Conservation (phyloP, 2,329 filamentous ascomycete species). For the Bipolaris zeicola region DNA sequence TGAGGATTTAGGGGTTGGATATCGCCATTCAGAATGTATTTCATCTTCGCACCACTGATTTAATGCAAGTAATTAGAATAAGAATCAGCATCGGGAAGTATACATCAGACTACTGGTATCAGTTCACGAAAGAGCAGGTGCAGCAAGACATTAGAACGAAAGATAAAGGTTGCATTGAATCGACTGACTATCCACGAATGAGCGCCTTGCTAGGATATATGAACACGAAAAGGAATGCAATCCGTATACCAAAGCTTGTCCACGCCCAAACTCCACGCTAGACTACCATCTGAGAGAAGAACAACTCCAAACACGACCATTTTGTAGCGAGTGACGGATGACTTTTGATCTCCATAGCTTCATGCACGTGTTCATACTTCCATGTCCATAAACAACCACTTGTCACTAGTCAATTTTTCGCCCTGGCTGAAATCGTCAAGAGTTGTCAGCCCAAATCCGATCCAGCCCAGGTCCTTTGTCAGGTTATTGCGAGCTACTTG, state of each 20-base stretch:
- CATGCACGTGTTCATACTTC: conserved; percentile 63
- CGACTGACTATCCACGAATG: background rate
- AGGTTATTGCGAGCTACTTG: conserved; percentile 68
- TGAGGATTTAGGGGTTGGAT: background rate
- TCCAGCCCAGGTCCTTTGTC: conserved; percentile 87
- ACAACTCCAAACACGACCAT: background rate
- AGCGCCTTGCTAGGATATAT: conserved; percentile 7
- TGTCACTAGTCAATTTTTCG: conserved; percentile 67
- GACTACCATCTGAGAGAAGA: background rate
- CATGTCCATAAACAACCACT: conserved; percentile 89
- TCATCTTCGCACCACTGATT: background rate
- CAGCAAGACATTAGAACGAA: background rate
- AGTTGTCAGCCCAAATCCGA: conserved; percentile 83
- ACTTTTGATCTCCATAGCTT: background rate
- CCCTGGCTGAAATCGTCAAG: conserved; percentile 73
- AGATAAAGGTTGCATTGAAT: conserved; percentile 3
- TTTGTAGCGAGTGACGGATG: conserved; percentile 5
- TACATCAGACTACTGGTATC: background rate
- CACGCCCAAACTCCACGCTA: conserved; percentile 10
- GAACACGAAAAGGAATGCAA: conserved; percentile 1
- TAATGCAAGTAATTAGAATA: background rate
- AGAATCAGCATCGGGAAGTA: background rate
- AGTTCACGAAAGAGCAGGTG: too few relatives aligned
- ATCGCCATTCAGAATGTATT: background rate
- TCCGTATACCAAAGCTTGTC: background rate